A percentile compares a stretch with the other conserved stretches of the same genome.
Evolutionary conservation across 176 grass and related monocot genomes (phyloP).

Genomic region (sorghum (Sorghum bicolor)): DNA sequence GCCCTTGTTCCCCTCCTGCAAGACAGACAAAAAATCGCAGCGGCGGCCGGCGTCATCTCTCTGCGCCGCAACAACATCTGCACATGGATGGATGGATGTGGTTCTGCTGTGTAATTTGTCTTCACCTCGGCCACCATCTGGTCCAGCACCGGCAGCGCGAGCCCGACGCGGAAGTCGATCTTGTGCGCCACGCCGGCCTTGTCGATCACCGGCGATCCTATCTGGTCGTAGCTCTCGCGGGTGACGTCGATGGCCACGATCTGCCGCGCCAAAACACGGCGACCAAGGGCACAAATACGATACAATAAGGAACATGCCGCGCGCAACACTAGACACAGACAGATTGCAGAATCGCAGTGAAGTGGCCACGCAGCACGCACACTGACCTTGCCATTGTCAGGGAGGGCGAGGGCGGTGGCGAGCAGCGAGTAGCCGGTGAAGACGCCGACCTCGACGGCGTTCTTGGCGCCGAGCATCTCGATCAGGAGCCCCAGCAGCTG

Average conservation of each 20-base stretch:
- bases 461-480: conserved; percentile 63
- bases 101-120: too few species aligned
- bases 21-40: too few species aligned
- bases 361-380: neutral
- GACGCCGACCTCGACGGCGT: conserved; percentile 66
- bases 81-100: too few species aligned
- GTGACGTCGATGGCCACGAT: conserved; percentile 61
- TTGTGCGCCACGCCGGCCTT: conserved; percentile 76
- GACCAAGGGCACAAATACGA: neutral
- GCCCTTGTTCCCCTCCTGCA: conserved; percentile 41
- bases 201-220: conserved; percentile 55
- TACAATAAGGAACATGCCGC: neutral
- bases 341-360: neutral
- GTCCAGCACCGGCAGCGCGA: conserved; percentile 46
- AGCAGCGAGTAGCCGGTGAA: conserved; percentile 81
- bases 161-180: conserved; percentile 59
- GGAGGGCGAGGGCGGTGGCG: conserved; percentile 56
- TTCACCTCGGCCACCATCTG: conserved; percentile 38
- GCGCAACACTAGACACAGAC: neutral
- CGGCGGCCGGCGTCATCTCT: neutral
- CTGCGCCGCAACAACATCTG: neutral
- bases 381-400: conserved; percentile 52
- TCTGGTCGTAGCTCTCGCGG: conserved; percentile 48
- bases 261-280: neutral
- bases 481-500: conserved; percentile 58